Evolutionary conservation across 129 eudicot species (phyloP), one percentile per base, ranked within the genome.

Genomic region (Pittosporum tobira): DNA sequence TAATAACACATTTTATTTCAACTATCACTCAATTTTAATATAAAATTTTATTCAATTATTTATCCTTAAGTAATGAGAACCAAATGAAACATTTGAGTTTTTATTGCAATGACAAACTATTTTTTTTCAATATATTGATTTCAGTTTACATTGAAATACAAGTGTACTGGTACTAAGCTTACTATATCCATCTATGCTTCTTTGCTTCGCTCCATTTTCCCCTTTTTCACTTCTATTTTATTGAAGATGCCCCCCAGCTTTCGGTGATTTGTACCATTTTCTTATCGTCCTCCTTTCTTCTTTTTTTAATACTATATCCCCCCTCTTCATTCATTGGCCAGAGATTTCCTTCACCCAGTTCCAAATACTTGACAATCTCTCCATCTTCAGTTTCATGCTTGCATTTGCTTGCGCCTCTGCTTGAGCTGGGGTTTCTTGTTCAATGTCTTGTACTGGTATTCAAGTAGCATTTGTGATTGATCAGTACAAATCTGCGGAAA

Each of bases 351-450:
- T 79, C 54, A 80, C 50, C 84, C 87, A 79, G 57, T 73, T 77
- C 87, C 84, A 79, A 3, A 79, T 42, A 66, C 77, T 71, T 23
- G 77, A 53, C 49, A 80, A 80, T 14, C 57, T 69, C 27, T 68
- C 79, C 67, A 65, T 77, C 75, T 71, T 52, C 52, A 79, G 63
- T 71, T 73, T 79, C 25, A 59, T 54, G 70, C 82, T 76, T 18
- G 94, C 94, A 31, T 50, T 74, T 65, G 57, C 81, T 58, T 87
- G 77, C 25, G 94, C 94, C 52, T 77, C 48, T 26, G 94, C 94
- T 62, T 80, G 94, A 44, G 87, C 84, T 45, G 57, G 79, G 54
- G 80, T 84, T 77, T 84, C 84, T 71, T 77, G 72, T 72, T 79
- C 79, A 2, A 70, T 66, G 14, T 63, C 69, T 40, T 57, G 67